Conservation (phyloP, 2,329 filamentous ascomycete species). For the Dothistroma pini region DNA sequence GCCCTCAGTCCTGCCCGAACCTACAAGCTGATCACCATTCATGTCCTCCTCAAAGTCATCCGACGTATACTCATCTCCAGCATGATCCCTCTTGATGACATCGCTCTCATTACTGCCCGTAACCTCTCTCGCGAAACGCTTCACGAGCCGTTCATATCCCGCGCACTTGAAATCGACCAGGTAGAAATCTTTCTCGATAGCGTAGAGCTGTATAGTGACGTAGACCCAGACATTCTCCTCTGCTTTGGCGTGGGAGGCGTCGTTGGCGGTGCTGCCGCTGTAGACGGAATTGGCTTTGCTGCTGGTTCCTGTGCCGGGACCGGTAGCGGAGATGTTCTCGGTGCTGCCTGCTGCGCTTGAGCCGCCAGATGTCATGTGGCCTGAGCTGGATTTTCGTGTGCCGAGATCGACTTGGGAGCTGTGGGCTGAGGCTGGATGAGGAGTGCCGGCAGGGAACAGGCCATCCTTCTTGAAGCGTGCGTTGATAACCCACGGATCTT, state of each 20-base stretch:
- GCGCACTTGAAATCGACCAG: slow-evolving; percentile 99
- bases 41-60: slow-evolving; percentile 33
- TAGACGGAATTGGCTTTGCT: slow-evolving; percentile 13
- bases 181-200: slow-evolving; percentile 87
- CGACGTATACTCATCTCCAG: slow-evolving; percentile 16
- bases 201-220: slow-evolving; percentile 93
- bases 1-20: slow-evolving; percentile 55
- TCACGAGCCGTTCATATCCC: slow-evolving; percentile 84
- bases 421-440: slow-evolving; percentile 50
- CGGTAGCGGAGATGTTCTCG: slow-evolving; percentile 30
- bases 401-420: slow-evolving; percentile 47
- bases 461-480: slow-evolving; percentile 84
- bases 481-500: slow-evolving; percentile 91
- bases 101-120: slow-evolving; percentile 28
- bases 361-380: slow-evolving; percentile 24
- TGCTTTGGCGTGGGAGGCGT: slow-evolving; percentile 35
- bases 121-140: slow-evolving; percentile 38
- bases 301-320: slow-evolving; percentile 13
- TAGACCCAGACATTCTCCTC: slow-evolving; percentile 83
- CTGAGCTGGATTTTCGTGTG: slow-evolving; percentile 23
- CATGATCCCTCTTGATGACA: slow-evolving; percentile 20
- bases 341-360: slow-evolving; percentile 24
- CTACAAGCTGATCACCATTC: slow-evolving; percentile 41
- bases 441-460: slow-evolving; percentile 55
- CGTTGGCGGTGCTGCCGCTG: slow-evolving; percentile 12